Percentiles rank a stretch among this genome's conserved stretches.
Conservation (phyloP, 352 stramenopile species). For the Globisporangium iwayamae region DNA sequence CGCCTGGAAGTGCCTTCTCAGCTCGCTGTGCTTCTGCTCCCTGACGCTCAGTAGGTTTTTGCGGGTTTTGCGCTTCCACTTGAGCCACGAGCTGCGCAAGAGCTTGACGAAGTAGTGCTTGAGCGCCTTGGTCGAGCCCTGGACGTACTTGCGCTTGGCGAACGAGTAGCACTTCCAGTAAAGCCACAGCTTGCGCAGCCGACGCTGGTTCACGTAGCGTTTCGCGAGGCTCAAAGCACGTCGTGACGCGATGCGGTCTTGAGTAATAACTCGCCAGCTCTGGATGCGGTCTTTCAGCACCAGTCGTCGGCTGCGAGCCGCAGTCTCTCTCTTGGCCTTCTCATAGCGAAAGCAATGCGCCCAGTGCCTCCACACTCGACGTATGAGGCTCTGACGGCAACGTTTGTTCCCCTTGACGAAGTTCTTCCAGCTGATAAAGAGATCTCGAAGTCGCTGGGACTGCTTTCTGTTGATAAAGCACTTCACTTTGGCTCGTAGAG, state of each 20-base stretch:
- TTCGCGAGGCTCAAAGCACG: slow-evolving; percentile 51
- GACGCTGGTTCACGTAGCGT: slow-evolving; percentile 55
- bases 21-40: slow-evolving; percentile 37
- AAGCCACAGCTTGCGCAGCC: slow-evolving; percentile 66
- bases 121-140: slow-evolving; percentile 63
- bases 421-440: slow-evolving; percentile 30
- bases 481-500: slow-evolving; percentile 16
- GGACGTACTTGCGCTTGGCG: slow-evolving; percentile 55
- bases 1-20: slow-evolving; percentile 50
- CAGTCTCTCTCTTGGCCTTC: slow-evolving; percentile 20
- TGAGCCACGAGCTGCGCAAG: slow-evolving; percentile 44
- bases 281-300: slow-evolving; percentile 30
- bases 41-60: slow-evolving; percentile 40
- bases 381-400: slow-evolving; percentile 18
- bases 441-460: not conserved
- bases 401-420: slow-evolving; percentile 24
- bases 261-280: slow-evolving; percentile 38
- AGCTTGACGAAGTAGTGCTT: slow-evolving; percentile 80
- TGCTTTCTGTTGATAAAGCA: slow-evolving; percentile 14
- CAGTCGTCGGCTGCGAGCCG: slow-evolving; percentile 18
- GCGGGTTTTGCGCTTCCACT: slow-evolving; percentile 21
- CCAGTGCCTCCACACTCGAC: slow-evolving; percentile 40
- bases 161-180: slow-evolving; percentile 81
- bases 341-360: slow-evolving; percentile 15
- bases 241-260: slow-evolving; percentile 30